Evolutionary conservation across 495 filamentous ascomycete species (phyloP), one percentile per base, ranked within the genome.

Genomic region (Bombardia bombarda): DNA sequence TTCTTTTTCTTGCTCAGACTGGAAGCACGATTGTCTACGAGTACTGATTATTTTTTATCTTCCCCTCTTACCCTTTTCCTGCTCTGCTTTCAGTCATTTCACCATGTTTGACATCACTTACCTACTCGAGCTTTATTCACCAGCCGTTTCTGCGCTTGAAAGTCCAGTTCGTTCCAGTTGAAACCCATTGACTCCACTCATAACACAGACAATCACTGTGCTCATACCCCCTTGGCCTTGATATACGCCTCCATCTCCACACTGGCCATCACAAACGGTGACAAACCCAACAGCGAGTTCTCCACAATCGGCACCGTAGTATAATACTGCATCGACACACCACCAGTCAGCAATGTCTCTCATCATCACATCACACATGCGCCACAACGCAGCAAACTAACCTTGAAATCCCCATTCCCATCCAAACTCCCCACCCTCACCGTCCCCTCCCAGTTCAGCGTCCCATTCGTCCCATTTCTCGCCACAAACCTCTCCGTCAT

Each of bases 361-460:
- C 13, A 13, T 1, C 14, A 13, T 2, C 7, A 14, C 14, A 33
- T 14, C 9, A 8, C 2, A 33, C 2, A 36, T 7, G 7, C 1
- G 7, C 2, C 10, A 21, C 3, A 37, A 10, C 20, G 22, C 8
- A 22, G 10, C 6, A 3, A 26, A 50, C 55, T 50, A 22, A 61
- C 69, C 52, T 72, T 58, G 47, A 65, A 75, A 21, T 57, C 63
- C n/a, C 61, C 75, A 9, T 63, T 67, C 9, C 69, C 65, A 35
- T 66, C 63, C 41, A 79, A 56, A 45, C 74, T 78, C 18, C 76
- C 75, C 8, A 79, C 75, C 32, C 57, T 44, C 22, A 79, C 76
- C 13, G 75, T 79, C 8, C 73, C 73, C 43, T 72, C 67, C 58
- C 70, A 77, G 36, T 70, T 63, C 19, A 76, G 47, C 4, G 63